Conservation (phyloP, 257 asterid species). For the Coffea canephora region DNA sequence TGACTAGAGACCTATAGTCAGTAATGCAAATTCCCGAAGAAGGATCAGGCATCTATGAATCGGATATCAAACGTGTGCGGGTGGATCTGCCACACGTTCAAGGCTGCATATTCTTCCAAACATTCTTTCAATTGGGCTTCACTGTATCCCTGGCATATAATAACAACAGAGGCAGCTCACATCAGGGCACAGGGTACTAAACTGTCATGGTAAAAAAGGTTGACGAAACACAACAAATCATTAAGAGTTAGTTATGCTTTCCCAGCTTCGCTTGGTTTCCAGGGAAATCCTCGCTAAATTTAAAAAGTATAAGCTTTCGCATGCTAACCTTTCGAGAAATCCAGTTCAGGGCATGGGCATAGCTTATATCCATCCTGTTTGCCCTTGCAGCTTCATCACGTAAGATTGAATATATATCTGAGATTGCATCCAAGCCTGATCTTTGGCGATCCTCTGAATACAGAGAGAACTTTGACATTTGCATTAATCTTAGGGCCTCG, state of each 20-base stretch:
- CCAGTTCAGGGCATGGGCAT: constrained; percentile 98
- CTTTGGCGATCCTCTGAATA: constrained; percentile 88
- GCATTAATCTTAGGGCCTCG: constrained; percentile 97
- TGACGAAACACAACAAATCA: neutral
- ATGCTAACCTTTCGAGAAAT: constrained; percentile 90
- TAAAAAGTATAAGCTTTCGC: neutral
- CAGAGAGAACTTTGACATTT: constrained; percentile 97
- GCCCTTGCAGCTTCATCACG: constrained; percentile 95
- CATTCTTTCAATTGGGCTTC: constrained; percentile 96
- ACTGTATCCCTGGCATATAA: constrained; percentile 79
- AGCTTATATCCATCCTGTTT: constrained; percentile 75
- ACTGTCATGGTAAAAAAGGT: neutral
- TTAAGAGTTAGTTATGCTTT: neutral
- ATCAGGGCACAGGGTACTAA: neutral
- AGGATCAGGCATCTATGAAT: constrained; percentile 62
- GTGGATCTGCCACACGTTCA: constrained; percentile 98
- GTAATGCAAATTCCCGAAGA: neutral
- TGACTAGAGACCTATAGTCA: neutral
- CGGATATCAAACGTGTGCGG: constrained; percentile 92
- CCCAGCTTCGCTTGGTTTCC: neutral
- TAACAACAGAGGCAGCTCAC: neutral
- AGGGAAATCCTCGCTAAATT: neutral
- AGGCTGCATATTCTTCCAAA: constrained; percentile 93
- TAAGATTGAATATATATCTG: constrained; percentile 90
- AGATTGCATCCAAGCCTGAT: constrained; percentile 92